Base-by-base conservation (phyloP, 805 yeast species). In the Yarrowia divulgata region DNA sequence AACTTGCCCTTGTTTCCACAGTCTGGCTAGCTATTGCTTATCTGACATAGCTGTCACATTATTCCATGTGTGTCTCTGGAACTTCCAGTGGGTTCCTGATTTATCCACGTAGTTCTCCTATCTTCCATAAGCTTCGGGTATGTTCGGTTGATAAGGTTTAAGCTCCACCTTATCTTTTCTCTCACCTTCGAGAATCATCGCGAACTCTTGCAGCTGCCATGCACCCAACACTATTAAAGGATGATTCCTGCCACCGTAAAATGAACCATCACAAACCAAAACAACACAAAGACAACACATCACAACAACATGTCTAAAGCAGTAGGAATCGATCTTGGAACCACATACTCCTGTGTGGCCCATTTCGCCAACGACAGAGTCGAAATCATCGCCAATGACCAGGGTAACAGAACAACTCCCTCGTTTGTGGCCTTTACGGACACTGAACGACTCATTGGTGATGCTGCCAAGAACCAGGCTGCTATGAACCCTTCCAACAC, bases 381-480 rank as follows among this genome's bases (percentile, higher is more conserved):
- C 71, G 98, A 94, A 78, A 93, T 93, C 78, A 88, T 93, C 77
- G 97, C 97, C 76, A 93, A 93, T 78, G 97, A 93, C 81, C 97
- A 94, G 84, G 98, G 98, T 85, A 93, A 94, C 86, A 90, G 98
- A 85, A 93, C 97, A 71, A 93, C 98, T 23, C 98, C 98, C 40
- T 93, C 97, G 45, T 93, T 90, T 80, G 98, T 94, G 72, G 97
- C 97, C 64, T 46, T 46, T 34, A 46, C 50, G 9, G 50, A 46
- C 50, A 46, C 50, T 23, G 50, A 46, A 16, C 50, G 50, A 23
- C 50, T 46, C 50, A 46, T 46, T 46, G 50, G 50, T 6, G 97
- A 93, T 82, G 97, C 98, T 74, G 98, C 98, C 71, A 93, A 94
- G 88, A 93, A 93, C 82, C 98, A 93, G 84, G 97, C 97, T 69